Base-by-base conservation (phyloP, 2,329 filamentous ascomycete species). In the Ceratocystis lukuohia region DNA sequence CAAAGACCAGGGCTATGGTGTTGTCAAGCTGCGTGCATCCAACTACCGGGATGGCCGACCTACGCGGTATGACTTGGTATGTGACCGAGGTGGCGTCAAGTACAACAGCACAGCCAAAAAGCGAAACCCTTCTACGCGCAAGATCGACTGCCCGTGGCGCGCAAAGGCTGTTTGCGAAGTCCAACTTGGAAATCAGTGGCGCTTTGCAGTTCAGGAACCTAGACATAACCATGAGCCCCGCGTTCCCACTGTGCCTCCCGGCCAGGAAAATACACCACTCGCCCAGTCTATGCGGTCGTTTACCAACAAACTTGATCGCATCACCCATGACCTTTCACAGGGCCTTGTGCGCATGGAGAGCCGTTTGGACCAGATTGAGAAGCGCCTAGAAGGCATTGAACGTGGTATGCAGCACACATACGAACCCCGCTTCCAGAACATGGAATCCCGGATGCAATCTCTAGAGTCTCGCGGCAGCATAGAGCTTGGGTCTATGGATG, bases 21-120 rank as follows among this genome's bases (percentile, higher is more conserved):
- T 85, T 15, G 83, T 85, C 69, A 85, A 85, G 75, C 76, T 85
- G 10, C 80, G 83, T 45, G 82, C 83, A 4, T 84, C 82, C 71
- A 85, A 85, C 74, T 85, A 85, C 70, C 82, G 83, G 57, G 83
- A 85, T 65, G 80, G 81, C 68, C 84, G 84, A 70, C 82, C 83
- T 0, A 85, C 83, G 22, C 80, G 83, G 17, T 85, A 84, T 74
- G 83, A 85, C 69, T 76, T 85, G 10, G 83, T 85, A 44, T 85
- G 83, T 74, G 83, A 85, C 70, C 82, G 83, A 50, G 83, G 83
- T 65, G 83, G 83, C 68, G 83, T 85, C 72, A 85, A 85, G 74
- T 85, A 85, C 74, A 84, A 77, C 75, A 85, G 82, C 74, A 85
- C 83, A 1, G 83, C 83, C 6, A 85, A 85, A 77, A 85, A 85